Evolutionary conservation across 2,329 filamentous ascomycete species (phyloP), one percentile per base, ranked within the genome.

Genomic region (Cladosporium sp.): DNA sequence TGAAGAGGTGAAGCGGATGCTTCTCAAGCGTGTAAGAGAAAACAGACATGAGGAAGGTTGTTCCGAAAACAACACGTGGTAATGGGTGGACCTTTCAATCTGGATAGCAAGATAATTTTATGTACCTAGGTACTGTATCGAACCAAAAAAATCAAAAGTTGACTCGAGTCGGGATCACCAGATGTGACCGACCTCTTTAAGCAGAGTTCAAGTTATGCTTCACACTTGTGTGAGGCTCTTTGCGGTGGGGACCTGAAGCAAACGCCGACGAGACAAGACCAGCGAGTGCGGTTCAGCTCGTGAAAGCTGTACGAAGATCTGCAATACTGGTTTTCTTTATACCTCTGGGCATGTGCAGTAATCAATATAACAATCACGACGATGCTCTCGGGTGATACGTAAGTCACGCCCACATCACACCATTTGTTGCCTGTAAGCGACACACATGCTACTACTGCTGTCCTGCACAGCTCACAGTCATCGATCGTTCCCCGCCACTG

Each of bases 91-190:
- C 14, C 15, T 30, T 30, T 55, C 38, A 37, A 55, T 49, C 34
- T 47, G 42, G 43, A 56, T 45, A 56, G 42, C 20, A 49, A 56
- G 54, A 56, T 56, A 56, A 56, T 56, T 19, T 9, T 34, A 25
- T 56, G 42, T 49, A 49, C 39, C n/a, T 55, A 55, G 51, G 51
- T 45, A 55, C 54, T 40, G 42, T 56, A 49, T 39, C 25, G 20
- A 50, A 37, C 30, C 19, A 50, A 28, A 50, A 47, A 37, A 17
- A 11, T 14, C 19, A 45, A 55, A 20, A 11, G 39, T 37, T 45
- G 12, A 55, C 11, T 47, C 11, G 22, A n/a, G 5, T 47, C 8
- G 43, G n/a, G 12, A 30, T 17, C 2, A 30, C 28, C 28, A 47
- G 25, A 17, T 47, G n/a, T n/a, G 5, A 30, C 15, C 43, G 43